Conservation (phyloP, 495 filamentous ascomycete genomes). For the Neurospora discreta region DNA sequence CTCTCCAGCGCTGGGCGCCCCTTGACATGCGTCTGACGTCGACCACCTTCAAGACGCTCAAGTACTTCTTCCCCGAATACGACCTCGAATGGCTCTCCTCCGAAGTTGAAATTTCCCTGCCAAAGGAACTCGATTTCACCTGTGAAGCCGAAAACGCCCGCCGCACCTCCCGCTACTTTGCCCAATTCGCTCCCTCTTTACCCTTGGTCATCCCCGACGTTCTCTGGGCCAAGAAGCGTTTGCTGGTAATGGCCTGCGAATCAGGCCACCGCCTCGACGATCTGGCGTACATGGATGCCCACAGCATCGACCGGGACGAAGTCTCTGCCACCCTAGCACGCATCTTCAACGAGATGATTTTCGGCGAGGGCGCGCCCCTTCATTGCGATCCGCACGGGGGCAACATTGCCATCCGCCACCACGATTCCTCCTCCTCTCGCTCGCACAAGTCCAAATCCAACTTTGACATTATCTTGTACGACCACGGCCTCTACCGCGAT, state of each 20-base stretch:
- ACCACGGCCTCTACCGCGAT: conserved; percentile 92
- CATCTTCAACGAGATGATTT: conserved; percentile 99
- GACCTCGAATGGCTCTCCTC: conserved; percentile 90
- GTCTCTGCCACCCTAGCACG: conserved; percentile 84
- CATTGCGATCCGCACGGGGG: conserved; percentile 98
- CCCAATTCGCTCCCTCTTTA: conserved; percentile 43
- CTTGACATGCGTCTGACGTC: conserved; percentile 78
- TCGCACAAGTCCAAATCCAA: conserved; percentile 37
- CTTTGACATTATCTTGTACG: conserved; percentile 97
- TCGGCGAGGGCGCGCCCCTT: conserved; percentile 75
- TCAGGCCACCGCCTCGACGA: conserved; percentile 83
- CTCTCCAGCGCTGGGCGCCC: conserved; percentile 81
- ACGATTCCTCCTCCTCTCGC: too few relatives aligned
- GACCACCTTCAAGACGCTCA: conserved; percentile 83
- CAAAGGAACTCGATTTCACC: conserved; percentile 83
- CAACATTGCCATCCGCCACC: conserved; percentile 81
- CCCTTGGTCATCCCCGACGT: conserved; percentile 87
- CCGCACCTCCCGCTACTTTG: conserved; percentile 67
- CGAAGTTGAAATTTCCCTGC: conserved; percentile 85
- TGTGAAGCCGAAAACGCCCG: conserved; percentile 80
- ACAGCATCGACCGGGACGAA: conserved; percentile 87
- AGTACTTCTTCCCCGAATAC: conserved; percentile 92
- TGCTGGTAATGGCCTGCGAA: conserved; percentile 92
- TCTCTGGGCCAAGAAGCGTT: conserved; percentile 77
- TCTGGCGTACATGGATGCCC: conserved; percentile 70